phyloP scores from a whole-genome alignment of 202 grass and related monocot species.

The Panicum virgatum region DNA sequence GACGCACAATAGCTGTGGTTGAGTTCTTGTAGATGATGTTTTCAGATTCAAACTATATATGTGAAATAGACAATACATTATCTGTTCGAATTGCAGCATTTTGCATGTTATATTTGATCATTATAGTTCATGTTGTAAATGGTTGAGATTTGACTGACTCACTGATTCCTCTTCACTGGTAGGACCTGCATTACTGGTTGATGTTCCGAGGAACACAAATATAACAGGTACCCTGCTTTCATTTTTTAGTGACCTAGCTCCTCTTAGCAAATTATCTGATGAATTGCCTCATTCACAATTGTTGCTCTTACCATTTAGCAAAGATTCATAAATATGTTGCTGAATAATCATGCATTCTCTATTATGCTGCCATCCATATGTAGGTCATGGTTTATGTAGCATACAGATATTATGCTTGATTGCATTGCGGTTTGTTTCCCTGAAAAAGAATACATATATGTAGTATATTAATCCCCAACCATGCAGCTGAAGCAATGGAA shows the following conservation, averaged over 20 bases:
- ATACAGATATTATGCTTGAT: neutral
- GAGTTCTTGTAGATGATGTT: neutral
- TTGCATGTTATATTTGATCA: neutral
- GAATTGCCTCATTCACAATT: neutral
- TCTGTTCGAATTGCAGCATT: neutral
- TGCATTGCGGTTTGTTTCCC: neutral
- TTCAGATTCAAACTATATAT: neutral
- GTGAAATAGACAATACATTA: neutral
- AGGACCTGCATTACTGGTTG: slow-evolving; percentile 90
- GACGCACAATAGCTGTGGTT: neutral
- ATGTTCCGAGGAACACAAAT: slow-evolving; percentile 86
- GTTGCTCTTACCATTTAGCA: neutral
- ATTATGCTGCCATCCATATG: neutral
- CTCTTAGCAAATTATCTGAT: too few relatives aligned
- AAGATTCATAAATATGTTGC: neutral
- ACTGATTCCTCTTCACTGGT: slow-evolving; percentile 27
- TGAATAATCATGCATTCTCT: neutral
- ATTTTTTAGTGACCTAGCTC: too few relatives aligned
- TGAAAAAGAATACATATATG: neutral
- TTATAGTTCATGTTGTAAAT: neutral
- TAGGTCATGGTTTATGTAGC: neutral
- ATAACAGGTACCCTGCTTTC: slow-evolving; percentile 82
- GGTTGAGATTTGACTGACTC: slow-evolving; percentile 3
- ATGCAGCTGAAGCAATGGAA: slow-evolving; percentile 75
- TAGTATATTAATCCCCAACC: neutral